phyloP scores from a whole-genome alignment of 106 monocot genomes.

The Platanthera zijinensis region DNA sequence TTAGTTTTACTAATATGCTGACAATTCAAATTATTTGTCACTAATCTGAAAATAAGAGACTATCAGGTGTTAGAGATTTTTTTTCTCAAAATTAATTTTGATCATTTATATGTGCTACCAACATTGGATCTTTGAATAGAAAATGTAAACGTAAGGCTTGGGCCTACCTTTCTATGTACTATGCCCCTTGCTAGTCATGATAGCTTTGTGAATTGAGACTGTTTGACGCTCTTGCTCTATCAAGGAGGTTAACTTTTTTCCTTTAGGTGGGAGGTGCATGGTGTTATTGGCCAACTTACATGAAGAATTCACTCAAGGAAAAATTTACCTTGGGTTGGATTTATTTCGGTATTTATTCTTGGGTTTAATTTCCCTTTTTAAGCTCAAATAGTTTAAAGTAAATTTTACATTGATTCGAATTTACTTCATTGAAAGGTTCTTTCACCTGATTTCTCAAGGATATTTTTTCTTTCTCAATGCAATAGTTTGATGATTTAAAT shows the following conservation, averaged over 20 bases:
- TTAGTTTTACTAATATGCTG: not conserved
- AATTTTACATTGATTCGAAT: not conserved
- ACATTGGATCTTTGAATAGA: too few species aligned
- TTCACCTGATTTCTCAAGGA: not conserved
- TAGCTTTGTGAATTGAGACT: not conserved
- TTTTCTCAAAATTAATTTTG: not conserved
- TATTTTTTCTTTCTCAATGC: not conserved
- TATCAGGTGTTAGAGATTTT: not conserved
- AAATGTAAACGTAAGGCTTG: too few species aligned
- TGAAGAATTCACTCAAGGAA: not conserved
- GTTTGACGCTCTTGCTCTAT: slow-evolving; percentile 3
- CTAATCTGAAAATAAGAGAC: not conserved
- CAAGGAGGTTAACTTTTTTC: not conserved
- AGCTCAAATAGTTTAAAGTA: not conserved
- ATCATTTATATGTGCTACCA: not conserved
- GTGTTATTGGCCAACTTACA: not conserved
- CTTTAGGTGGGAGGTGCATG: not conserved
- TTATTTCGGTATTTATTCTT: not conserved
- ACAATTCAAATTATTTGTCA: not conserved
- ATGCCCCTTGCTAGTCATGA: not conserved
- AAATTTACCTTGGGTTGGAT: not conserved
- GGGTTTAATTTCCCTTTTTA: not conserved
- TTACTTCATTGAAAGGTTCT: not conserved
- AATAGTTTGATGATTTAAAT: not conserved
- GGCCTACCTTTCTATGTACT: too few species aligned